Evolutionary conservation across 1,284 basidiomycete species (phyloP).

Genomic region (Bjerkandera adusta): DNA sequence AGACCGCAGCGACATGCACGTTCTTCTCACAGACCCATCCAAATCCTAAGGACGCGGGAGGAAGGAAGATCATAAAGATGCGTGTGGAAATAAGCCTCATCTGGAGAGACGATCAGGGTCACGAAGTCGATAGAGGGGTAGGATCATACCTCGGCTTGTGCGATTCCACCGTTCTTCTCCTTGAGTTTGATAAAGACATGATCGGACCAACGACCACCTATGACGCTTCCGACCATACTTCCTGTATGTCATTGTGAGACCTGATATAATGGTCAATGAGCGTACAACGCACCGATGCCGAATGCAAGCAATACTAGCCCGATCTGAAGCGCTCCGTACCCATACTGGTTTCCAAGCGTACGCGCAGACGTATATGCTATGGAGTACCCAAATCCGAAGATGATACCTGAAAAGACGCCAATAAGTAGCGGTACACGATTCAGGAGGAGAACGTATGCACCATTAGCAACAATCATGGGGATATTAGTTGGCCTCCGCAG

Average conservation of each 20-base stretch:
- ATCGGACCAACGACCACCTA: conserved; percentile 82
- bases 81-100: conserved; percentile 72
- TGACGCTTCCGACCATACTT: conserved; percentile 63
- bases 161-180: conserved; percentile 56
- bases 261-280: background rate
- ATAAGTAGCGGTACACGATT: too few species aligned
- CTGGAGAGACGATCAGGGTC: conserved; percentile 33
- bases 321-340: conserved; percentile 68
- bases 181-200: conserved; percentile 54
- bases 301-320: conserved; percentile 77
- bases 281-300: conserved; percentile 53
- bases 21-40: conserved; percentile 75
- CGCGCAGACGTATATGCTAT: conserved; percentile 72
- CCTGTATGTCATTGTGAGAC: conserved; percentile 35
- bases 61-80: conserved; percentile 53
- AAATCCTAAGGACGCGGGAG: conserved; percentile 62
- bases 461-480: conserved; percentile 65
- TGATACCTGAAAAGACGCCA: conserved; percentile 47
- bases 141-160: conserved; percentile 62
- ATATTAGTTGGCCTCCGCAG: conserved; percentile 66
- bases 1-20: conserved; percentile 60
- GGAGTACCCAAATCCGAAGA: conserved; percentile 74
- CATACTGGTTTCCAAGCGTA: conserved; percentile 62
- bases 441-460: conserved; percentile 38
- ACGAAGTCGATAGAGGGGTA: background rate